Percentiles rank a stretch among this genome's conserved stretches.
Conservation (phyloP, 176 grass and related monocot species). For the Triticum urartu region DNA sequence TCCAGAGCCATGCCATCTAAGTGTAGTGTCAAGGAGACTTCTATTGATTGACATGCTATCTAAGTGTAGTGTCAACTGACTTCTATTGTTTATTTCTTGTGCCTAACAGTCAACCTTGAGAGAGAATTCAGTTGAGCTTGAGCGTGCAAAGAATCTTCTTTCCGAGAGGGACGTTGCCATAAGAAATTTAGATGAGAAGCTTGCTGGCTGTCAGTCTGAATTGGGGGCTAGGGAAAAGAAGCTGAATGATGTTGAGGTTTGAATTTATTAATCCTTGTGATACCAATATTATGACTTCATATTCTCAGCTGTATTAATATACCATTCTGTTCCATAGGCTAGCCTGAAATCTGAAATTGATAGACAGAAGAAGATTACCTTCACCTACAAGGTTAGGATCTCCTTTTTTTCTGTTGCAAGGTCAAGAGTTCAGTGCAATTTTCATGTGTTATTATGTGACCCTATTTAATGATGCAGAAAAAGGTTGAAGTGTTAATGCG, state of each 20-base stretch:
- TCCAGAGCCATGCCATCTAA: not conserved
- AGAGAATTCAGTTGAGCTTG: conserved; percentile 56
- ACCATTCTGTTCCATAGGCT: conserved; percentile 41
- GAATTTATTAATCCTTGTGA: conserved; percentile 15
- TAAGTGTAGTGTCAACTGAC: not conserved
- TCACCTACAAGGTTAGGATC: conserved; percentile 46
- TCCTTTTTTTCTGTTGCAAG: conserved; percentile 22
- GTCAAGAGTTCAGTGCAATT: not conserved
- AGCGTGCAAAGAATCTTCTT: conserved; percentile 64
- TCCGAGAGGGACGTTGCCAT: conserved; percentile 68
- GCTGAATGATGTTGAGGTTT: conserved; percentile 82
- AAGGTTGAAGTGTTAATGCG: conserved; percentile 47
- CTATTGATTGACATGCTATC: not conserved
- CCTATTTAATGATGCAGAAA: conserved; percentile 53
- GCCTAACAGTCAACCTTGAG: conserved; percentile 48
- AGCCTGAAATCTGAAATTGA: conserved; percentile 68
- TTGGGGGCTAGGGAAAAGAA: conserved; percentile 69
- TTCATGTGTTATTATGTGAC: conserved; percentile 1
- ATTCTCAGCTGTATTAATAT: conserved; percentile 12
- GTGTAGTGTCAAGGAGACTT: not conserved
- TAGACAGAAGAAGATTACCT: conserved; percentile 42
- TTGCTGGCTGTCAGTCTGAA: conserved; percentile 61
- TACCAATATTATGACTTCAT: not conserved
- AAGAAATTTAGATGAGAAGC: conserved; percentile 72
- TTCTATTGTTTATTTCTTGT: conserved; percentile 13